phyloP scores from a whole-genome alignment of 352 stramenopile species.

The Pythium rhizo-oryzae region DNA sequence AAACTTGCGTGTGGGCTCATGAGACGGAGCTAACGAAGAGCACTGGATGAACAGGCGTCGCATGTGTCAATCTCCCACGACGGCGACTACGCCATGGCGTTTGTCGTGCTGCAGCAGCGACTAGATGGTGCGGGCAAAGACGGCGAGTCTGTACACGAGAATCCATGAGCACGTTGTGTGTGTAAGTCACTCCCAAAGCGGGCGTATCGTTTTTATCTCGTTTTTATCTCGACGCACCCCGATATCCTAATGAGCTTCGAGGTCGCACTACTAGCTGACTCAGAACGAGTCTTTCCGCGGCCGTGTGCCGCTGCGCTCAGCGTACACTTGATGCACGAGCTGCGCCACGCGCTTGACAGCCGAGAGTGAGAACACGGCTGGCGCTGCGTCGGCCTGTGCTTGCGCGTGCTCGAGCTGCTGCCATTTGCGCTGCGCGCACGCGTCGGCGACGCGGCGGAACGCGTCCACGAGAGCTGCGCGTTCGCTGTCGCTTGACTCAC shows the following conservation, averaged over 20 bases:
- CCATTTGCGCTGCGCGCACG: constrained; percentile 47
- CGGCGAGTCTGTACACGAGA: neutral
- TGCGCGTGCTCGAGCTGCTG: constrained; percentile 41
- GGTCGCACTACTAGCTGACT: neutral
- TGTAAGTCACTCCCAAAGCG: too few relatives aligned
- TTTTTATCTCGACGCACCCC: too few relatives aligned
- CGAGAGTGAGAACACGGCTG: constrained; percentile 17
- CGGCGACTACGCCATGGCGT: constrained; percentile 79
- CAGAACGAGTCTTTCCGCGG: constrained; percentile 27
- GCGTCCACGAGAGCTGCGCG: constrained; percentile 39
- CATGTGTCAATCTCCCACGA: constrained; percentile 84
- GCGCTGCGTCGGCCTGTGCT: constrained; percentile 23
- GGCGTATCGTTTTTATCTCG: too few relatives aligned
- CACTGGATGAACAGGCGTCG: constrained; percentile 38
- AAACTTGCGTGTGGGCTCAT: too few relatives aligned
- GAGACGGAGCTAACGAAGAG: neutral
- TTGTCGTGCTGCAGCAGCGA: constrained; percentile 72
- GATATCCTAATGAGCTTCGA: too few relatives aligned
- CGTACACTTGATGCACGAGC: constrained; percentile 70
- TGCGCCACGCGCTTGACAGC: constrained; percentile 49
- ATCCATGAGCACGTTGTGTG: neutral
- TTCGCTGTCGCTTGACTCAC: constrained; percentile 7
- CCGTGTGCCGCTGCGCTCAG: constrained; percentile 37
- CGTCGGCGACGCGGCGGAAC: constrained; percentile 51
- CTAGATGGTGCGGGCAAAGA: neutral